Evolutionary conservation across 805 yeast genomes (phyloP), one percentile per base, ranked within the genome.

Genomic region (Candida ovalis): DNA sequence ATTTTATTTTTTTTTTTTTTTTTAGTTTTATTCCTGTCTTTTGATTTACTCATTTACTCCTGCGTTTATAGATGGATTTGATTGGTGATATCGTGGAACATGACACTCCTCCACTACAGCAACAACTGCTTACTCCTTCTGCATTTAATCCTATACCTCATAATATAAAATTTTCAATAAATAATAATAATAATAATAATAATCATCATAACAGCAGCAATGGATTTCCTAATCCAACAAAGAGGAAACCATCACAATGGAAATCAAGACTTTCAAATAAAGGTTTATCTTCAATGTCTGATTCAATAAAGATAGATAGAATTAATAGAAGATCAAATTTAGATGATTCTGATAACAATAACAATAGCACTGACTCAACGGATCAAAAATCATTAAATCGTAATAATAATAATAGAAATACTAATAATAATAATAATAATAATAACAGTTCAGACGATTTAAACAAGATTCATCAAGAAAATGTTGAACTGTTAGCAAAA

Each of bases 381-480:
- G 95, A 87, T 55, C n/a, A n/a, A n/a, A n/a, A n/a, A n/a, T n/a
- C n/a, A n/a, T n/a, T n/a, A n/a, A n/a, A n/a, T n/a, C n/a, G n/a
- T n/a, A n/a, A 48, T 35, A 53, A 52, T 28, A 49, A 45, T 35
- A 51, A 57, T 22, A 48, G 47, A 36, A 49, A 53, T 36, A 25
- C 37, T 10, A 44, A 45, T n/a, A 55, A 56, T 21, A 28, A 43
- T 27, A 43, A 45, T 10, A 42, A 48, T 15, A 40, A 57, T 21
- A 53, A 59, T 41, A 50, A 55, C 3, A 67, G 64, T 15, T 50
- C 77, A 42, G 68, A 84, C 0, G 95, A 87, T 56, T 79, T 85
- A 0, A 91, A 86, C 54, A 76, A 79, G 60, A 88, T 90, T 21
- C 92, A 88, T 62, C 62, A 77, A 47, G 96, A 90, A 59, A 91